Base-by-base conservation (phyloP, 768 basidiomycete species). In the Stropharia rugosoannulata region DNA sequence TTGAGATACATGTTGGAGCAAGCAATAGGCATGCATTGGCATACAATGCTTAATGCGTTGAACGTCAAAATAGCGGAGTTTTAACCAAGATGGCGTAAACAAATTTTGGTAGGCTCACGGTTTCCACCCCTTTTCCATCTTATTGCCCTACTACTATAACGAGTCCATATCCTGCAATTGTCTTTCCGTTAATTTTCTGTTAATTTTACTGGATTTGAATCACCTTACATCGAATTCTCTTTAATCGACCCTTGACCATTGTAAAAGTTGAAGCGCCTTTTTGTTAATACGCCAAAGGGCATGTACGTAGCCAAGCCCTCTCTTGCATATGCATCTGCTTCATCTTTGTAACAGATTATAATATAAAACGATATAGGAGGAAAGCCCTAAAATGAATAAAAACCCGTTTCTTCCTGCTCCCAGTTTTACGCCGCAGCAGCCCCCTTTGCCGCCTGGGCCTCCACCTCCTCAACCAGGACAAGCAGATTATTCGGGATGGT, bases 361-460 rank as follows among this genome's bases (percentile, higher is more conserved):
- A 54, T 40, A 25, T 37, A 36, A 50, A 44, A 41, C 22, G 42
- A 47, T 45, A 48, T 53, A 46, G 25, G 41, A 49, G 44, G 35
- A 38, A 40, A 44, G 32, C 27, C 46, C 37, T 51, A 45, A 55
- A 49, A 92, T 92, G 90, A 89, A 91, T 76, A 92, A 90, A 74
- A 92, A 92, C 68, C 90, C 90, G 0, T 92, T 92, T 61, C 78
- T 85, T 56, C 85, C 87, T 16, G 82, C 83, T 45, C 82, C 86
- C 11, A 77, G 79, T 39, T 90, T 87, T 65, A 80, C 82, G 12
- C 81, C 85, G 25, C 86, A 83, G 44, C 88, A 90, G 63, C 87
- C 89, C 2, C 90, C 89, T 41, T 74, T 90, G 40, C 90, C 90
- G 48, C 87, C 89, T n/a, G 89, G 88, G 8, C 89, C 86, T 42